Conservation (phyloP, 208 protist genomes). For the Leishmania guyanensis region DNA sequence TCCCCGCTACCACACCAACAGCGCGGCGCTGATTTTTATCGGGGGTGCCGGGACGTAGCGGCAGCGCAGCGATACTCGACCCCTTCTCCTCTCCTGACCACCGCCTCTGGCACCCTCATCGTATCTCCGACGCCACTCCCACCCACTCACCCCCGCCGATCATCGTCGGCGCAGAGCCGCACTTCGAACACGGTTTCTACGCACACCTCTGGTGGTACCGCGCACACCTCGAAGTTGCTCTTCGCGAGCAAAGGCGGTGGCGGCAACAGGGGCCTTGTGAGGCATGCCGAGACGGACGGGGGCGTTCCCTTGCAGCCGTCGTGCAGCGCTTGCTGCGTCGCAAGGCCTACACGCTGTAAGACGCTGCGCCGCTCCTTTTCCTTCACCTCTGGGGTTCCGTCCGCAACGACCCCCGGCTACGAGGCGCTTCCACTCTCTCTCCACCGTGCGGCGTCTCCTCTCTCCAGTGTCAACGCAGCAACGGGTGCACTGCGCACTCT, state of each 20-base stretch:
- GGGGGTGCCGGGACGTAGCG: not conserved
- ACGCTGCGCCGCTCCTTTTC: slow-evolving; percentile 30
- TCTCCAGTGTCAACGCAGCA: not conserved
- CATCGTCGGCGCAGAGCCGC: slow-evolving; percentile 17
- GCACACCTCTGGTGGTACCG: not conserved
- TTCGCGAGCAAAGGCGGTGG: slow-evolving; percentile 10
- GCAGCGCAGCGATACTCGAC: not conserved
- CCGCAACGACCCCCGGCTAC: not conserved
- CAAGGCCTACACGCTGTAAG: not conserved
- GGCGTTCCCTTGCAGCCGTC: not conserved
- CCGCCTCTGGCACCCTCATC: not conserved
- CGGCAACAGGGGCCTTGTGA: not conserved
- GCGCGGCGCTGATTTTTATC: not conserved
- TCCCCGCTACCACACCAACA: not conserved
- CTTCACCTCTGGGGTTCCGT: slow-evolving; percentile 24
- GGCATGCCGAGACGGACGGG: not conserved
- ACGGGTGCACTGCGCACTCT: not conserved
- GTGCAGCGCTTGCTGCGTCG: not conserved
- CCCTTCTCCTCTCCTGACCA: not conserved
- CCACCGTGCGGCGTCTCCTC: not conserved
- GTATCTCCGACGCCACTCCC: slow-evolving; percentile 16
- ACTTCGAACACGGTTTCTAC: not conserved
- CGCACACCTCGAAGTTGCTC: not conserved
- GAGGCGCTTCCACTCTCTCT: slow-evolving; percentile 12
- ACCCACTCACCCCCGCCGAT: slow-evolving; percentile 27